Conservation (phyloP, 2,329 filamentous ascomycete species). For the Ophiostoma novo-ulmi region DNA sequence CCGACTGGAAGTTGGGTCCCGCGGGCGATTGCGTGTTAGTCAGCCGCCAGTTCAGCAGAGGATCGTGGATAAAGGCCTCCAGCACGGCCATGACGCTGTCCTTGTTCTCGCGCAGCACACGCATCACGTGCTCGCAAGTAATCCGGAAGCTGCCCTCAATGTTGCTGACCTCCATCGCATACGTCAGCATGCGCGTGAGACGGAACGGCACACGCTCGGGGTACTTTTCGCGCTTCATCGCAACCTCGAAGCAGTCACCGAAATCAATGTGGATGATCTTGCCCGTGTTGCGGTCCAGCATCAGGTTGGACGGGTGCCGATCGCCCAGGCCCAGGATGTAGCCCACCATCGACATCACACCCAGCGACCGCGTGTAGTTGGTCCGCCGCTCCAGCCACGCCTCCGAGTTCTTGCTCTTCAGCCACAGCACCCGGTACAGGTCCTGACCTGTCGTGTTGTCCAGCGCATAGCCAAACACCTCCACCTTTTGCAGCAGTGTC, state of each 20-base stretch:
- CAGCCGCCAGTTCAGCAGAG: constrained; percentile 95
- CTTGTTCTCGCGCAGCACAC: constrained; percentile 92
- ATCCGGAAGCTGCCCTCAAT: constrained; percentile 98
- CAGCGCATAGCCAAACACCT: constrained; percentile 97
- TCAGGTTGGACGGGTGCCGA: constrained; percentile 93
- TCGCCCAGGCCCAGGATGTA: constrained; percentile 97
- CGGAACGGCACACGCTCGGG: constrained; percentile 97
- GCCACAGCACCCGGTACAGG: constrained; percentile 93
- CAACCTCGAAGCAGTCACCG: constrained; percentile 98
- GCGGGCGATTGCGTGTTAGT: constrained; percentile 58
- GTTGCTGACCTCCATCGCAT: constrained; percentile 99
- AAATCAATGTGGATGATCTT: constrained; percentile 99
- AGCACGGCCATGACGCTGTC: constrained; percentile 97
- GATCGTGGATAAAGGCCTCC: constrained; percentile 98
- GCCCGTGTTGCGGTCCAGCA: constrained; percentile 92
- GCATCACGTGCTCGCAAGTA: constrained; percentile 97
- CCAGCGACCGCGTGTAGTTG: constrained; percentile 96
- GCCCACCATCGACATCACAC: constrained; percentile 99
- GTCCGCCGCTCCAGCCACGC: constrained; percentile 95
- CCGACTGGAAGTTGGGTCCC: constrained; percentile 62
- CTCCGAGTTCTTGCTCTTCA: constrained; percentile 97
- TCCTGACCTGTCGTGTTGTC: constrained; percentile 99
- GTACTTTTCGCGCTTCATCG: constrained; percentile 99
- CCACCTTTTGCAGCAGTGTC: constrained; percentile 98
- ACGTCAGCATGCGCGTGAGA: constrained; percentile 96